These are phyloP conservation scores for Penicillium subrubescens DNA, from an alignment of 495 filamentous ascomycete species.

Conservation along the genomic window DNA sequence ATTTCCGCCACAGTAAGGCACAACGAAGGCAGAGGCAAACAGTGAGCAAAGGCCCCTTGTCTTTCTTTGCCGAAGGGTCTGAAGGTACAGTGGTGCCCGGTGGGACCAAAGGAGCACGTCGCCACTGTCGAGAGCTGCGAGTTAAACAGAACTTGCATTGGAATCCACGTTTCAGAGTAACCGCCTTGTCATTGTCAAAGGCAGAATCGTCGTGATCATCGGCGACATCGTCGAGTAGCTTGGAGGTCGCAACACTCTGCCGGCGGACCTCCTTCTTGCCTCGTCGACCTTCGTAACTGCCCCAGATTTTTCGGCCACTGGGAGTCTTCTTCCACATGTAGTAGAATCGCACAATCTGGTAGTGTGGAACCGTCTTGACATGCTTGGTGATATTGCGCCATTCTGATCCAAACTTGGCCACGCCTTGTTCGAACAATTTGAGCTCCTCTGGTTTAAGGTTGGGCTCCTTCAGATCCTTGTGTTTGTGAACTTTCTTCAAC, in stretches of 20 bases:
- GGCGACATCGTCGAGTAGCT: slow-evolving; percentile 87
- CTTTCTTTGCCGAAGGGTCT: slow-evolving; percentile 66
- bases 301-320: slow-evolving; percentile 85
- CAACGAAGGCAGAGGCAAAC: slow-evolving; percentile 88
- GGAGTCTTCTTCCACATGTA: slow-evolving; percentile 98
- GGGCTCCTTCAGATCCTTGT: slow-evolving; percentile 82
- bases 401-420: slow-evolving; percentile 90
- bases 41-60: slow-evolving; percentile 75
- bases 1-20: slow-evolving; percentile 89
- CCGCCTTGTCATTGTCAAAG: slow-evolving; percentile 88
- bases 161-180: slow-evolving; percentile 75
- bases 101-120: slow-evolving; percentile 76
- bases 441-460: slow-evolving; percentile 75
- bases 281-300: slow-evolving; percentile 79
- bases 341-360: slow-evolving; percentile 86
- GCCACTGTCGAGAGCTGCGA: slow-evolving; percentile 83
- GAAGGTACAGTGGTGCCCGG: slow-evolving; percentile 71
- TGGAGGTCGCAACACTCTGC: slow-evolving; percentile 55
- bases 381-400: slow-evolving; percentile 80
- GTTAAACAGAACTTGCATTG: slow-evolving; percentile 92
- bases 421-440: slow-evolving; percentile 90
- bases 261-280: slow-evolving; percentile 80
- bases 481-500: slow-evolving; percentile 65
- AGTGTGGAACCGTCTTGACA: slow-evolving; percentile 70
- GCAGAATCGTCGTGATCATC: slow-evolving; percentile 95